Base-by-base conservation (phyloP, 225 moss, liverwort and hornwort genomes). In the Asterella californica region DNA sequence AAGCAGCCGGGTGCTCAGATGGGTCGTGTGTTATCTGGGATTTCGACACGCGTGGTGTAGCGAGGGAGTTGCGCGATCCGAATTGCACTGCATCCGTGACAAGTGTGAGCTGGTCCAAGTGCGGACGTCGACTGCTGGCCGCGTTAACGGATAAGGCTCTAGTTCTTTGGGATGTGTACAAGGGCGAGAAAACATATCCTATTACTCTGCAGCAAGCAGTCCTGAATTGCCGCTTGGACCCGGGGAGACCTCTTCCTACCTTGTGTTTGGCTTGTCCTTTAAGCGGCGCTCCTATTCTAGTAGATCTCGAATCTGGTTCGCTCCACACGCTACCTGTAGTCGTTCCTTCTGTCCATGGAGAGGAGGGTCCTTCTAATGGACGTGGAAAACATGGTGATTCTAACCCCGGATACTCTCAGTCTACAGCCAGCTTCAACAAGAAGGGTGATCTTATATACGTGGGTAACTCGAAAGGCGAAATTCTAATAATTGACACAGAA, bases 91-190 rank as follows among this genome's bases (percentile, higher is more conserved):
- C 88, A 15, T 83, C 94, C 15, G 87, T 99, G 64, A 92, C 97
- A 32, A 99, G 94, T 80, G 94, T 99, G 81, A 90, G 94, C 85
- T 99, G 97, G 97, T 99, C 97, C 25, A 99, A 99, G 82, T 99
- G 97, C 84, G 97, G 97, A 76, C 90, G 92, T 82, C 92, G 91
- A 69, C 87, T 99, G 79, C 90, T 99, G 59, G 88, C 97, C 61
- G 89, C 97, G 49, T 83, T 91, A 22, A 89, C 91, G 10, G 93
- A 94, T 82, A 94, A 94, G 83, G 85, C 86, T 65, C 85, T 99
- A n/a, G 87, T 87, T 60, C 82, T 99, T 48, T 99, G 97, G 97
- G 97, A 99, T 81, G 94, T 99, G n/a, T 93, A 86, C 18, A 83
- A 84, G 74, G 97, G 94, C 60, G 79, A 62, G 42, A 93, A 88